Evolutionary conservation across 495 filamentous ascomycete genomes (phyloP).

Genomic region (Penicillium paxilli): DNA sequence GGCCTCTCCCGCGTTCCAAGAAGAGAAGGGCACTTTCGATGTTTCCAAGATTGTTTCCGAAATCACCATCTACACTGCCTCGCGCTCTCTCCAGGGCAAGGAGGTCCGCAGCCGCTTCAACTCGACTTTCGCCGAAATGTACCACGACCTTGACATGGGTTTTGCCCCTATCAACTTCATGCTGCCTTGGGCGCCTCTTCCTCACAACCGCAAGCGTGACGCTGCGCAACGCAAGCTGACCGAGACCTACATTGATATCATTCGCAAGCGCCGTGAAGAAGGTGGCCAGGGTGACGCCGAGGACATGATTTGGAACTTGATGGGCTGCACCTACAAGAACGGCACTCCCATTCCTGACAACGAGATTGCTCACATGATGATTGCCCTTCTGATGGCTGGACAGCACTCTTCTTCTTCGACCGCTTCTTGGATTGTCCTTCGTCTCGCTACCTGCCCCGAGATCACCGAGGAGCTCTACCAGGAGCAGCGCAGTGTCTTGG

Average conservation of each 20-base stretch:
- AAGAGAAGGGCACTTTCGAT: slow-evolving; percentile 48
- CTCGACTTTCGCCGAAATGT: slow-evolving; percentile 61
- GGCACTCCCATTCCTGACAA: slow-evolving; percentile 59
- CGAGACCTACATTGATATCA: slow-evolving; percentile 60
- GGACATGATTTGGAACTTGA: slow-evolving; percentile 71
- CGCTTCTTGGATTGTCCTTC: slow-evolving; percentile 60
- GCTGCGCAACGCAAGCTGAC: slow-evolving; percentile 57
- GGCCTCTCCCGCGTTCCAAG: slow-evolving; percentile 45
- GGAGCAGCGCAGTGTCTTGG: slow-evolving; percentile 54
- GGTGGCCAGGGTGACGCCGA: slow-evolving; percentile 53
- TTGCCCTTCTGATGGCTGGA: slow-evolving; percentile 65
- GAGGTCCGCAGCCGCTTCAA: slow-evolving; percentile 64
- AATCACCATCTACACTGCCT: slow-evolving; percentile 67
- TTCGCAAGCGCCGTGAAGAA: slow-evolving; percentile 50
- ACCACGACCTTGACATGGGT: slow-evolving; percentile 66
- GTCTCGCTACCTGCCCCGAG: slow-evolving; percentile 55
- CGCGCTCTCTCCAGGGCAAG: slow-evolving; percentile 63
- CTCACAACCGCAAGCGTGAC: slow-evolving; percentile 62
- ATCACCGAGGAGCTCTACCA: slow-evolving; percentile 58
- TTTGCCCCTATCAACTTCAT: slow-evolving; percentile 68
- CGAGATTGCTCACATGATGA: slow-evolving; percentile 69
- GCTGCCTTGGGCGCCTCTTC: slow-evolving; percentile 62
- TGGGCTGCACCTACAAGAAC: slow-evolving; percentile 63
- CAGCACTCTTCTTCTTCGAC: slow-evolving; percentile 64
- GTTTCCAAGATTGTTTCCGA: slow-evolving; percentile 57